These are phyloP conservation scores for Podaxis sp. DNA, from an alignment of 768 basidiomycete species.

Conservation along the genomic window DNA sequence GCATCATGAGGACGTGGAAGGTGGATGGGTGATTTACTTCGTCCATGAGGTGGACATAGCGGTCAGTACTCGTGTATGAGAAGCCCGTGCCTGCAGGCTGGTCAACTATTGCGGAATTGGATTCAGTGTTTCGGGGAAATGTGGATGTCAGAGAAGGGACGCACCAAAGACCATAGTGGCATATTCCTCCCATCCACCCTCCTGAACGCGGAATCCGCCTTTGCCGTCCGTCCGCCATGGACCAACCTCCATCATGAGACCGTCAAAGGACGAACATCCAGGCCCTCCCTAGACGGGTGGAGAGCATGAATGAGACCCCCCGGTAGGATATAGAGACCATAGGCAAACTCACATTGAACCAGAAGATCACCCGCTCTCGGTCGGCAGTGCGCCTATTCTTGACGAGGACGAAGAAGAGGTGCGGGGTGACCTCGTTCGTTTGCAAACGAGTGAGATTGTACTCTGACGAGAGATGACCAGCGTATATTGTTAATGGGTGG, in stretches of 20 bases:
- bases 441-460: slow-evolving; percentile 51
- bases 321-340: not conserved
- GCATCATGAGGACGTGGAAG: not conserved
- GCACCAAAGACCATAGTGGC: slow-evolving; percentile 88
- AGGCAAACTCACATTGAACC: slow-evolving; percentile 80
- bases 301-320: not conserved
- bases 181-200: slow-evolving; percentile 98
- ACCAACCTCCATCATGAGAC: slow-evolving; percentile 97
- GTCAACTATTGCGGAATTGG: slow-evolving; percentile 63
- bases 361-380: slow-evolving; percentile 86
- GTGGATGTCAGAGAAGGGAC: slow-evolving; percentile 22
- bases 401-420: slow-evolving; percentile 86
- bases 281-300: slow-evolving; percentile 72
- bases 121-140: slow-evolving; percentile 7
- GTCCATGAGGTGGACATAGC: slow-evolving; percentile 75
- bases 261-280: slow-evolving; percentile 97
- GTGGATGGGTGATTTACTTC: slow-evolving; percentile 38
- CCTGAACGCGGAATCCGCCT: slow-evolving; percentile 66
- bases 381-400: slow-evolving; percentile 89
- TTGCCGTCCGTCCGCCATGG: slow-evolving; percentile 81
- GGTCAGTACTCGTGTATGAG: slow-evolving; percentile 85
- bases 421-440: slow-evolving; percentile 63
- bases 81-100: slow-evolving; percentile 97
- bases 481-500: slow-evolving; percentile 75
- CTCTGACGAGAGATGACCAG: slow-evolving; percentile 84